Conservation (phyloP, 306 rosid species). For the Quercus ilex region DNA sequence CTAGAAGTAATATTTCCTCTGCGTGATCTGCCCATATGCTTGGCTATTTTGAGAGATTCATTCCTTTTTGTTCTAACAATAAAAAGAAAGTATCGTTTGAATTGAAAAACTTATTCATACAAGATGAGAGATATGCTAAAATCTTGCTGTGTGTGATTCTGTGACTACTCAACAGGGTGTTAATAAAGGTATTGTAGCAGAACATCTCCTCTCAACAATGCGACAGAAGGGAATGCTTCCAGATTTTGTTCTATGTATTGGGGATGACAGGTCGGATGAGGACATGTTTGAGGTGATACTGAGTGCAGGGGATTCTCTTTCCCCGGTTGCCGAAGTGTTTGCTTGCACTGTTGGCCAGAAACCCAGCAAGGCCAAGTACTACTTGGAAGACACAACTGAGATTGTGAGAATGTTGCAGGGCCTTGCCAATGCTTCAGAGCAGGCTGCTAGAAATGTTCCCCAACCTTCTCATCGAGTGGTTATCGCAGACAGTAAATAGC, state of each 20-base stretch:
- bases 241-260: slow-evolving; percentile 82
- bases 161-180: slow-evolving; percentile 56
- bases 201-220: slow-evolving; percentile 58
- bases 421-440: slow-evolving; percentile 71
- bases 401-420: slow-evolving; percentile 84
- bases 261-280: slow-evolving; percentile 89
- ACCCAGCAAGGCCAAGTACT: slow-evolving; percentile 64
- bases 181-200: slow-evolving; percentile 78
- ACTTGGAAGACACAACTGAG: slow-evolving; percentile 76
- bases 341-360: slow-evolving; percentile 62
- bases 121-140: not conserved
- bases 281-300: slow-evolving; percentile 75
- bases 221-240: slow-evolving; percentile 53
- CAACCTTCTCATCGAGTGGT: slow-evolving; percentile 29
- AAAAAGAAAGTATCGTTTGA: not conserved
- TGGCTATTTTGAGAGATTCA: not conserved
- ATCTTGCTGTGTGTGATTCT: not conserved
- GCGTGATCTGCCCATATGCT: not conserved
- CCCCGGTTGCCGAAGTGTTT: slow-evolving; percentile 48
- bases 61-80: too few relatives aligned
- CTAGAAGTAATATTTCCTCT: not conserved
- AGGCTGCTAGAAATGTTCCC: slow-evolving; percentile 26
- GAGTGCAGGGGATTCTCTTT: slow-evolving; percentile 39
- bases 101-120: not conserved
- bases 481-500: slow-evolving; percentile 32